These are phyloP conservation scores for Colletotrichum sp. DNA, from an alignment of 2,329 filamentous ascomycete species.

Conservation along the genomic window DNA sequence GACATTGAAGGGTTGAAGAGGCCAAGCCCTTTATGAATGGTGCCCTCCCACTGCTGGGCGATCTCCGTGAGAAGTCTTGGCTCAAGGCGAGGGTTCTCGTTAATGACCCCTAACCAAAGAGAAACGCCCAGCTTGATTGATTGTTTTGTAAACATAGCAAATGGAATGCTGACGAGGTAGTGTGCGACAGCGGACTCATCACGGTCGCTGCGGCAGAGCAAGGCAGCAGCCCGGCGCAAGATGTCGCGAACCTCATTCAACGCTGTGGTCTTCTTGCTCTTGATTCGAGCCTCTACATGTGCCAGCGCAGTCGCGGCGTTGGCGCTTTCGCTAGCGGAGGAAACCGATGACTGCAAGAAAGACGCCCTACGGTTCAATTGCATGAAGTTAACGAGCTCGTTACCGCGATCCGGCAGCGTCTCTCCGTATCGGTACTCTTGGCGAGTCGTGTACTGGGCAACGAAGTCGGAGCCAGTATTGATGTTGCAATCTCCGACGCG, in stretches of 20 bases:
- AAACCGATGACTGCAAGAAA: conserved; percentile 55
- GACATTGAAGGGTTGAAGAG: conserved; percentile 78
- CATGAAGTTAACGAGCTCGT: conserved; percentile 69
- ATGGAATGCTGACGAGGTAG: conserved; percentile 91
- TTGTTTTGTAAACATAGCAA: conserved; percentile 90
- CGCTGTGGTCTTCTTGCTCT: conserved; percentile 71
- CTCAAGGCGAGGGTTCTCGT: conserved; percentile 91
- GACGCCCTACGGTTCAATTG: conserved; percentile 58
- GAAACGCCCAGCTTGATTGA: conserved; percentile 96
- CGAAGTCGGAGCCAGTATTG: conserved; percentile 93
- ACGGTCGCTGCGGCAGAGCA: conserved; percentile 79
- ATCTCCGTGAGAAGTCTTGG: conserved; percentile 86
- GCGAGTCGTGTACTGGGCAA: conserved; percentile 95
- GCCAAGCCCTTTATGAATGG: conserved; percentile 77
- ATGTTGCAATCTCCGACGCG: conserved; percentile 74
- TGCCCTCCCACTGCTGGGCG: conserved; percentile 88
- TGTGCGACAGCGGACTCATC: conserved; percentile 83
- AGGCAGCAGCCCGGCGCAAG: conserved; percentile 81
- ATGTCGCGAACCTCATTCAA: conserved; percentile 80
- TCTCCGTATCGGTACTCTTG: conserved; percentile 95
- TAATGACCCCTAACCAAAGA: conserved; percentile 94
- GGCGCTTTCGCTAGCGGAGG: conserved; percentile 57
- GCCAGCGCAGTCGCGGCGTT: conserved; percentile 71
- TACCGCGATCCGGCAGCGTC: conserved; percentile 70
- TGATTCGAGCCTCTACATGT: conserved; percentile 74